A percentile compares a stretch with the other conserved stretches of the same genome.
These are phyloP conservation scores for Cryptococcus floricola DNA, from an alignment of 1,284 basidiomycete genomes.

Conservation along the genomic window DNA sequence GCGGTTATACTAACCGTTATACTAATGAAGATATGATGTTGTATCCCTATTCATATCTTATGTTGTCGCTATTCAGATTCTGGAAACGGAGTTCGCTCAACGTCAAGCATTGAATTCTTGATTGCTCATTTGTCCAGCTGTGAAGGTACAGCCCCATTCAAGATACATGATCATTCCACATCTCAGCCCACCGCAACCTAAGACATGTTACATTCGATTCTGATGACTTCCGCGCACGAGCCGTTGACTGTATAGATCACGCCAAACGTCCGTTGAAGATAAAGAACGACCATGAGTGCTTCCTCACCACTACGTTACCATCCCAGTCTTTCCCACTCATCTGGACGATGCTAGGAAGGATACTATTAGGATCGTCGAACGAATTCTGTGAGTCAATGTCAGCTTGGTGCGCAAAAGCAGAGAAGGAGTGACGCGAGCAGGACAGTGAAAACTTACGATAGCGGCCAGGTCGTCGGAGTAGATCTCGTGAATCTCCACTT, in stretches of 20 bases:
- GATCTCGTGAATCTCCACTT: constrained; percentile 33
- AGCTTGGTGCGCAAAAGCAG: neutral
- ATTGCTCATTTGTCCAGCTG: too few relatives aligned
- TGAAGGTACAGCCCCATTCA: too few relatives aligned
- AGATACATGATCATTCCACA: too few relatives aligned
- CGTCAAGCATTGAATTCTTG: too few relatives aligned
- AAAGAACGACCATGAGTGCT: constrained; percentile 44
- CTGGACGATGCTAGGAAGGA: constrained; percentile 23
- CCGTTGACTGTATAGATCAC: neutral
- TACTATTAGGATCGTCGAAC: constrained; percentile 28
- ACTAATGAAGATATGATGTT: too few relatives aligned
- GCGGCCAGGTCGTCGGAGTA: constrained; percentile 40
- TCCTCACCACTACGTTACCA: constrained; percentile 18
- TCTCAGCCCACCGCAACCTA: too few relatives aligned
- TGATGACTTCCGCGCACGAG: too few relatives aligned
- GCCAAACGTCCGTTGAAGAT: constrained; percentile 19
- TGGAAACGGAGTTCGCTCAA: too few relatives aligned
- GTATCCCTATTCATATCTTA: too few relatives aligned
- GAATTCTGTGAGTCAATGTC: constrained; percentile 30
- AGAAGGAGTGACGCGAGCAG: neutral
- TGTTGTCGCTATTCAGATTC: too few relatives aligned
- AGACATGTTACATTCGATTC: too few relatives aligned
- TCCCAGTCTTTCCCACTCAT: constrained; percentile 23
- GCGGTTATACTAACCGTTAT: too few relatives aligned
- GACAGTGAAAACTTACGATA: constrained; percentile 16